phyloP scores from a whole-genome alignment of 2,329 filamentous ascomycete species.

The Pseudogymnoascus verrucosus region DNA sequence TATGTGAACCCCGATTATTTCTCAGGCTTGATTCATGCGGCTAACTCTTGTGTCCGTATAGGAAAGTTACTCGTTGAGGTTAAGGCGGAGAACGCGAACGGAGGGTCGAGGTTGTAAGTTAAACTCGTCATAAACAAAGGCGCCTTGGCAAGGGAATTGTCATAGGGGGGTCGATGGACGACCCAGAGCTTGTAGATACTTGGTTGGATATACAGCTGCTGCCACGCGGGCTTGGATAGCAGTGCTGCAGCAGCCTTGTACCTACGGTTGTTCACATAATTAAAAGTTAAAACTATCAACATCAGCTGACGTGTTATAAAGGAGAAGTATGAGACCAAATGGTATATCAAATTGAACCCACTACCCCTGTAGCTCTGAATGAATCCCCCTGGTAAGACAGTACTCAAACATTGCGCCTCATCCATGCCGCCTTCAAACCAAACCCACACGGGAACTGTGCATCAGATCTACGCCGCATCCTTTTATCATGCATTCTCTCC shows the following conservation, averaged over 20 bases:
- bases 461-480: neutral
- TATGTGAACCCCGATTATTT: constrained; percentile 22
- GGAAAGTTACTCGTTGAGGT: constrained; percentile 49
- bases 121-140: neutral
- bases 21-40: neutral
- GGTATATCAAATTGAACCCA: neutral
- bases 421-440: neutral
- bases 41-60: constrained; percentile 10
- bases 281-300: neutral
- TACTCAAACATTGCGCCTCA: neutral
- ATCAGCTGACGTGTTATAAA: neutral
- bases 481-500: neutral
- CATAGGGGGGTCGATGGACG: neutral
- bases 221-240: neutral
- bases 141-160: neutral
- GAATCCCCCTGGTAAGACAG: neutral
- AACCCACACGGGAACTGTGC: neutral
- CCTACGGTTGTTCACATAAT: neutral
- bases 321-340: neutral
- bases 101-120: constrained; percentile 26
- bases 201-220: neutral
- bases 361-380: neutral
- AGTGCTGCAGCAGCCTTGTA: neutral
- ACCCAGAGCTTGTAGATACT: neutral
- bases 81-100: constrained; percentile 31